Evolutionary conservation across 768 basidiomycete species (phyloP).

Genomic region (Mycena belliarum): DNA sequence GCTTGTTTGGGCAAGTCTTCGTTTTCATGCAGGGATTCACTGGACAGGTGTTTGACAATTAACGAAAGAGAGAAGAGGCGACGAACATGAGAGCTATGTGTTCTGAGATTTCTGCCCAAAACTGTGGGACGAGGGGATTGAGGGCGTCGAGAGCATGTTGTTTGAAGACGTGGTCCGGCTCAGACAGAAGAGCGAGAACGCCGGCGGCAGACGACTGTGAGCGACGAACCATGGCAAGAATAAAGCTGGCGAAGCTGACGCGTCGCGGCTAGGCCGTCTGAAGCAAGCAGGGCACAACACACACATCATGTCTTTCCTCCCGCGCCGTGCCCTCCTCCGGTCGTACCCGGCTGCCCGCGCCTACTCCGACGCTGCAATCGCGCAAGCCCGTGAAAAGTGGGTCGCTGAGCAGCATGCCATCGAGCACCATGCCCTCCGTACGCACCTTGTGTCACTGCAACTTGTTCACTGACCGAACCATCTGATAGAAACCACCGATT

Average conservation of each 20-base stretch:
- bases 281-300: constrained; percentile 34
- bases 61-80: constrained; percentile 11
- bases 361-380: constrained; percentile 41
- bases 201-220: constrained; percentile 82
- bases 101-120: constrained; percentile 99
- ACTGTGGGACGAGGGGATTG: constrained; percentile 83
- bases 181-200: constrained; percentile 87
- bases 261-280: constrained; percentile 30
- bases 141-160: constrained; percentile 88
- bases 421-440: constrained; percentile 67
- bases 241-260: constrained; percentile 25
- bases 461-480: constrained; percentile 2
- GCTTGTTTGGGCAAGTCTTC: constrained; percentile 71
- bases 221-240: constrained; percentile 58
- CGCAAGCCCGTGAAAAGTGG: constrained; percentile 41
- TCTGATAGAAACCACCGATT: constrained; percentile 69
- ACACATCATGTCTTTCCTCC: constrained; percentile 49
- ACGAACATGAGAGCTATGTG: constrained; percentile 86
- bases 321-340: constrained; percentile 51
- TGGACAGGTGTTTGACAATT: constrained; percentile 33
- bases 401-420: constrained; percentile 56
- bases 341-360: constrained; percentile 37
- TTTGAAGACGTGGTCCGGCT: constrained; percentile 85
- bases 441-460: constrained; percentile 4
- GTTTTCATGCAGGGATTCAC: constrained; percentile 89